Conservation (phyloP, 495 filamentous ascomycete genomes). For the Beverwykella pulmonaria region DNA sequence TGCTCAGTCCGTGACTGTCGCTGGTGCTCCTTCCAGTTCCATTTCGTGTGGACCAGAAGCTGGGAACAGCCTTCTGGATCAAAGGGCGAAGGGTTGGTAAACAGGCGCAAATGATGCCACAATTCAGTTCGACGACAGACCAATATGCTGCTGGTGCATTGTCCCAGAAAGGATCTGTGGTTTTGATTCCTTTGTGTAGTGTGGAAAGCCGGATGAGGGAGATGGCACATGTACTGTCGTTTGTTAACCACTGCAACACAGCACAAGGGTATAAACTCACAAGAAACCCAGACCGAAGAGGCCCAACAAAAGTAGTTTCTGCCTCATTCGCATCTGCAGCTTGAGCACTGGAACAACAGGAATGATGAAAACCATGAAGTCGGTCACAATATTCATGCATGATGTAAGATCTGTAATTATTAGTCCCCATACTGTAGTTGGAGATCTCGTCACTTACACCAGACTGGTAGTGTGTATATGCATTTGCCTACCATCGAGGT, state of each 20-base stretch:
- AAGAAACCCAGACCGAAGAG: constrained; percentile 34
- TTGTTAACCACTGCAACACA: background rate
- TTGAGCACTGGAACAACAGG: constrained; percentile 24
- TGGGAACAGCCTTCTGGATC: constrained; percentile 17
- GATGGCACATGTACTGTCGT: constrained; percentile 18
- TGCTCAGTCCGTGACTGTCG: constrained; percentile 1
- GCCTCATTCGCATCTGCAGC: constrained; percentile 20
- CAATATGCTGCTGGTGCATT: constrained; percentile 31
- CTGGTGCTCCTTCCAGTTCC: background rate
- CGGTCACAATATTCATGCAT: constrained; percentile 33
- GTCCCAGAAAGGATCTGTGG: constrained; percentile 31
- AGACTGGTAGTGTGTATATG: constrained; percentile 18
- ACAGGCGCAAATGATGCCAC: constrained; percentile 34
- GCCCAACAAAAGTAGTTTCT: constrained; percentile 21
- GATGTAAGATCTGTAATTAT: constrained; percentile 13
- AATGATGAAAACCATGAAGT: constrained; percentile 28
- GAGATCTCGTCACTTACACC: constrained; percentile 7
- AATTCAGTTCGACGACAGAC: constrained; percentile 31
- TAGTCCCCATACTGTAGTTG: background rate
- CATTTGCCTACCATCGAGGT: constrained; percentile 27
- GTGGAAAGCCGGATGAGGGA: constrained; percentile 31
- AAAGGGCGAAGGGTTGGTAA: constrained; percentile 32
- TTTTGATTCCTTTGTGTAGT: constrained; percentile 21
- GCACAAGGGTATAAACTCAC: constrained; percentile 13
- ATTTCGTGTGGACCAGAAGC: background rate